Conservation (phyloP, 345 rosid genomes). For the Turnera subulata region DNA sequence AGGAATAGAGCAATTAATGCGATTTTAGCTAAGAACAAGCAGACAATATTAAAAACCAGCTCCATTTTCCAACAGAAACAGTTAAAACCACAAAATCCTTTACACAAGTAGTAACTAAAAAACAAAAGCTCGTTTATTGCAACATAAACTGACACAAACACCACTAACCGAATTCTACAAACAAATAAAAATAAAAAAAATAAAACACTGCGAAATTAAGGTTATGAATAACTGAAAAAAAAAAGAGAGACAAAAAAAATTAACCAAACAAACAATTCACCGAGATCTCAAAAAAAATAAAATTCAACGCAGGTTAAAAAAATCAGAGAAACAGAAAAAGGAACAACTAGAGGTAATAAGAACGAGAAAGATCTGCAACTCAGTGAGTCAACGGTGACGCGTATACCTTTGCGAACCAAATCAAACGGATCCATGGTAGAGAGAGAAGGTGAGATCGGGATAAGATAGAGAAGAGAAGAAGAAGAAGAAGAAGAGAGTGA, state of each 20-base stretch:
- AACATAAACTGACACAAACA: conserved; percentile 9
- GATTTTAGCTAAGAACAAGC: not conserved
- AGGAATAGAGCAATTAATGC: conserved; percentile 9
- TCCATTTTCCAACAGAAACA: conserved; percentile 2
- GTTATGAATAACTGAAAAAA: conserved; percentile 8
- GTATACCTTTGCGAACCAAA: conserved; percentile 65
- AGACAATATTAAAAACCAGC: not conserved
- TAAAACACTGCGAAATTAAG: not conserved
- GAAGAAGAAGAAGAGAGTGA: not conserved
- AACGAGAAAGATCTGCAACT: not conserved
- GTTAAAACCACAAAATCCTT: not conserved
- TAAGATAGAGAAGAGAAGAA: not conserved
- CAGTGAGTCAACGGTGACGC: no score
- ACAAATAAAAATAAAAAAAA: no score
- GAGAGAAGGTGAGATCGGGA: conserved; percentile 18
- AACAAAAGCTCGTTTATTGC: not conserved
- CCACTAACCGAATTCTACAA: not conserved
- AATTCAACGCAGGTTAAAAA: conserved; percentile 9
- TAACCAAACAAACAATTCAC: conserved; percentile 9
- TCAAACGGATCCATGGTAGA: conserved; percentile 62
- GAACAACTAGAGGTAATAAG: not conserved
- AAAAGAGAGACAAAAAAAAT: conserved; percentile 2
- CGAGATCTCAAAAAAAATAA: conserved; percentile 24
- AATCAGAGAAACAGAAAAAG: not conserved
- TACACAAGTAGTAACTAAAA: not conserved